These are phyloP conservation scores for Hansenula lynferdii DNA, from an alignment of 1,139 yeast species.

Conservation along the genomic window DNA sequence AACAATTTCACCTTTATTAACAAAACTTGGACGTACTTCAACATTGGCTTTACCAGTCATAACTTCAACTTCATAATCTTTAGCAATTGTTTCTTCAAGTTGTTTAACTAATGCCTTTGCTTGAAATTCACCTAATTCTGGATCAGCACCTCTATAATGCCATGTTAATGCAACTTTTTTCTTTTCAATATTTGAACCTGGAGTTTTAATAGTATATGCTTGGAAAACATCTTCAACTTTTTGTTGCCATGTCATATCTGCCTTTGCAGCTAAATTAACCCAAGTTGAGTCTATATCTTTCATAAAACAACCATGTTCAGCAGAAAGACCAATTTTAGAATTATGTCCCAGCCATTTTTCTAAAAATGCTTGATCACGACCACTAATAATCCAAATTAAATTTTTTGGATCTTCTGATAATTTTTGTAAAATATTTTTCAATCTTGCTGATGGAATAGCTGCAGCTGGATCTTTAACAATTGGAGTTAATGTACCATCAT, in stretches of 20 bases:
- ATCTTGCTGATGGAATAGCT: conserved; percentile 83
- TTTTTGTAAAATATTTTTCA: conserved; percentile 53
- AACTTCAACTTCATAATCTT: conserved; percentile 83
- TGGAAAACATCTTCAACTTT: conserved; percentile 72
- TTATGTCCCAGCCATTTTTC: conserved; percentile 83
- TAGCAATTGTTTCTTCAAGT: conserved; percentile 54
- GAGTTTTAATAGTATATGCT: conserved; percentile 79
- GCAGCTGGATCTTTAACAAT: conserved; percentile 98
- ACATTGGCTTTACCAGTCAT: conserved; percentile 97
- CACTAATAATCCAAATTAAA: conserved; percentile 92
- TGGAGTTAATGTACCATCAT: conserved; percentile 96
- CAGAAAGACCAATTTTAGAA: conserved; percentile 70
- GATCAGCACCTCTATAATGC: conserved; percentile 96
- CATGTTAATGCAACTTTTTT: conserved; percentile 95
- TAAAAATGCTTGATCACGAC: conserved; percentile 88
- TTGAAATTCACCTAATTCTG: conserved; percentile 85
- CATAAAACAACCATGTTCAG: conserved; percentile 97
- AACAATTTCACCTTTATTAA: conserved; percentile 96
- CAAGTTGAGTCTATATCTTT: conserved; percentile 63
- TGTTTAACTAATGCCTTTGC: conserved; percentile 70
- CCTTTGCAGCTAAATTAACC: conserved; percentile 77
- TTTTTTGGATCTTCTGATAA: conserved; percentile 75
- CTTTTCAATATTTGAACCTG: conserved; percentile 81
- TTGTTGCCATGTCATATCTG: conserved; percentile 93
- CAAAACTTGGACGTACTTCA: conserved; percentile 91